Base-by-base conservation (phyloP, 352 stramenopile species). In the Pythium biforme region DNA sequence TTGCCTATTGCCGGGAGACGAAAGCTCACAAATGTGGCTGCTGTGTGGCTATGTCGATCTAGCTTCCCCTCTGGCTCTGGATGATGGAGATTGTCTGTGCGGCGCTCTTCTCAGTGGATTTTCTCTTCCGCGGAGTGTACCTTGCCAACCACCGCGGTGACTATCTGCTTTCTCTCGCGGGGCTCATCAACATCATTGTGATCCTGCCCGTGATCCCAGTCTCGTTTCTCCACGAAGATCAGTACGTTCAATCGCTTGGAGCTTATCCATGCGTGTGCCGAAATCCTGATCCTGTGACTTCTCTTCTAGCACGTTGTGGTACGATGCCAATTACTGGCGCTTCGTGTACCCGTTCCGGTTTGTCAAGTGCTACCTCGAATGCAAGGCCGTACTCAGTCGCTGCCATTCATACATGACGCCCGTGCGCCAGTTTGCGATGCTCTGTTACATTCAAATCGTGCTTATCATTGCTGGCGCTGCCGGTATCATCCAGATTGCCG, bases 291-390 rank as follows among this genome's bases (percentile, higher is more conserved):
- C 23, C 19, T 0, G 8, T 31, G 10, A 33, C 11, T 4, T 61
- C 10, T 8, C 20, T 4, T 22, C 20, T 48, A 92, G 85, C 59
- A 92, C 86, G 4, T 72, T 93, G 17, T 94, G 86, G 86, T 89
- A 89, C 40, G 80, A 76, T 26, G 75, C 75, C 17, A 81, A 78
- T 27, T 85, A 83, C 72, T 93, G 82, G 82, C 80, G 83, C 45
- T 95, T 95, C 49, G 62, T 95, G 19, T 95, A 95, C 70, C 86
- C 86, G 0, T 51, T 85, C n/a, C 86, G 86, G 7, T 93, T 95
- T 50, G 69, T 86, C 66, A 89, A 92, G 74, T 89, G 82, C 60
- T 95, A 95, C 65, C 39, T 92, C 9, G 80, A 88, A 46, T 75
- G 77, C 45, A 84, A 79, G 58, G 80, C 82, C 11, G 82, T 95